A percentile compares a stretch with the other conserved stretches of the same genome.
Evolutionary conservation across 768 basidiomycete genomes (phyloP).

Genomic region (Leccinum olivaceopallidum): DNA sequence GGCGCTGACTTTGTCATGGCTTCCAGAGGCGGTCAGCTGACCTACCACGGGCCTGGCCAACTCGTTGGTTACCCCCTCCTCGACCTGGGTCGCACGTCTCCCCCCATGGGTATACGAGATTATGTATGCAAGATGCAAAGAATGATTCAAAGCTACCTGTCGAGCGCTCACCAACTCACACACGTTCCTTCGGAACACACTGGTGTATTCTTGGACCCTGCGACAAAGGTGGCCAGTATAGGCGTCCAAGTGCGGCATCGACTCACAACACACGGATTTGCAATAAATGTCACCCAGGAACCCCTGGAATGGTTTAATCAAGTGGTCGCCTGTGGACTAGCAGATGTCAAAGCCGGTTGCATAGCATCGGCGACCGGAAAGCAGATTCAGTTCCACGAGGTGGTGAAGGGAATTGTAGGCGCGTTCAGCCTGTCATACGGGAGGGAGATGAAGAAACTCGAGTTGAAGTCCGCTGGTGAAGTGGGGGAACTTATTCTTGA

Average conservation of each 20-base stretch:
- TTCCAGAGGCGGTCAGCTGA: conserved; percentile 88
- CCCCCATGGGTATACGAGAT: conserved; percentile 68
- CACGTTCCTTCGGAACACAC: conserved; percentile 74
- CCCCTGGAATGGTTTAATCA: conserved; percentile 84
- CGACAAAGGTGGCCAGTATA: conserved; percentile 90
- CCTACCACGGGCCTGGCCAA: conserved; percentile 98
- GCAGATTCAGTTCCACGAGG: conserved; percentile 44
- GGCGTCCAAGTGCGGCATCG: conserved; percentile 96
- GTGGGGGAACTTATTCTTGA: conserved; percentile 47
- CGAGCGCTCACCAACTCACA: conserved; percentile 56
- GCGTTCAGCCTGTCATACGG: conserved; percentile 50
- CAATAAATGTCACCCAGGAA: conserved; percentile 84
- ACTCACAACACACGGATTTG: conserved; percentile 93
- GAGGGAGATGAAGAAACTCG: conserved; percentile 49
- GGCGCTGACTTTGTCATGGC: conserved; percentile 89
- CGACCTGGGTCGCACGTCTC: conserved; percentile 79
- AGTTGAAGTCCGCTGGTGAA: conserved; percentile 43
- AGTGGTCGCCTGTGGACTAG: conserved; percentile 89
- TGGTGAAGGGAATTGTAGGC: conserved; percentile 51
- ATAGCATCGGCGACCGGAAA: conserved; percentile 49
- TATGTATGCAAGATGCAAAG: conserved; percentile 87
- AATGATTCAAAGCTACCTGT: conserved; percentile 63
- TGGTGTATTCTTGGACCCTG: conserved; percentile 82
- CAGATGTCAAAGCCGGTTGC: conserved; percentile 76
- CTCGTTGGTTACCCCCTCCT: conserved; percentile 94